Conservation (phyloP, 768 basidiomycete species). For the Xanthoconium purpureum region DNA sequence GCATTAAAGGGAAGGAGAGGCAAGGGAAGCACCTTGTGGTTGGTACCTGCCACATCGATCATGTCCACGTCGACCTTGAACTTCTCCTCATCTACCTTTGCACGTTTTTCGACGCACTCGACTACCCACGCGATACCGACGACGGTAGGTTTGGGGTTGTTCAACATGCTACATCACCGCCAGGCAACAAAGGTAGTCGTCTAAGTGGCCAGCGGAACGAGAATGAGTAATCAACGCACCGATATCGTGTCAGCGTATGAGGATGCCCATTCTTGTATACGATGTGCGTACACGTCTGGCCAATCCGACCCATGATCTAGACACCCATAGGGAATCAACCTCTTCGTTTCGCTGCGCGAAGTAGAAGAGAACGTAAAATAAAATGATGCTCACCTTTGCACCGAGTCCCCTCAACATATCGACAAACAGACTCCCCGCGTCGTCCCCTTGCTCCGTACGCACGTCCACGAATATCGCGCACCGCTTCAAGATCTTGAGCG, state of each 20-base stretch:
- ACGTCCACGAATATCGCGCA: constrained; percentile 88
- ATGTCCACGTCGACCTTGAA: constrained; percentile 63
- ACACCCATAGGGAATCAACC: not conserved
- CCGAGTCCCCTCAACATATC: constrained; percentile 81
- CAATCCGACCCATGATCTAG: constrained; percentile 62
- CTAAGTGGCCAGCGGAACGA: not conserved
- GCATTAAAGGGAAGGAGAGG: not conserved
- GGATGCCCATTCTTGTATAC: constrained; percentile 80
- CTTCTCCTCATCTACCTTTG: constrained; percentile 58
- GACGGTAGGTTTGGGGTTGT: constrained; percentile 67
- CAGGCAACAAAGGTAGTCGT: not conserved
- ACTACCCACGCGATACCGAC: constrained; percentile 91
- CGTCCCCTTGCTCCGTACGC: constrained; percentile 66
- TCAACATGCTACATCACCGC: constrained; percentile 44
- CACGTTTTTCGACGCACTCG: constrained; percentile 71
- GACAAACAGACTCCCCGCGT: constrained; percentile 76
- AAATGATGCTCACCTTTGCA: constrained; percentile 57
- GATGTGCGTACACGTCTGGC: constrained; percentile 77
- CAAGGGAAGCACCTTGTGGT: constrained; percentile 53
- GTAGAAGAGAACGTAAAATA: not conserved
- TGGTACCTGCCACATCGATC: constrained; percentile 54
- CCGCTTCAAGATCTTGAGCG: constrained; percentile 58
- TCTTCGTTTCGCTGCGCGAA: not conserved
- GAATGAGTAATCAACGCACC: constrained; percentile 38
- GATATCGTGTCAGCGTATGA: constrained; percentile 70